These are phyloP conservation scores for Aristolochia californica DNA, from an alignment of 164 flowering plant species.

Conservation along the genomic window DNA sequence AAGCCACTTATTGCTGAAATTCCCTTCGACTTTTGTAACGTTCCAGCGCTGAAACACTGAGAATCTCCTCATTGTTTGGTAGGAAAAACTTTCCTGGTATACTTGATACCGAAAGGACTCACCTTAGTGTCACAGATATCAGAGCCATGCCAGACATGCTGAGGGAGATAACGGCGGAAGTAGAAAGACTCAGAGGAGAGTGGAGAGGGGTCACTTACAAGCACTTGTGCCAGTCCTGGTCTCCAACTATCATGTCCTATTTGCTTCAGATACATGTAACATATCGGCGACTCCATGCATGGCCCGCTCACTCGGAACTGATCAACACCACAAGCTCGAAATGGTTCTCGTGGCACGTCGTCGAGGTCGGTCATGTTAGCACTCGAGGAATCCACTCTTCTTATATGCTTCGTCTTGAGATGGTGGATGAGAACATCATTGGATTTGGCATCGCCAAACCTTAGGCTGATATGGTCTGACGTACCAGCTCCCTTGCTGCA, in stretches of 20 bases:
- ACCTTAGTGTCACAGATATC: slow-evolving; percentile 42
- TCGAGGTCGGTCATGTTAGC: slow-evolving; percentile 12
- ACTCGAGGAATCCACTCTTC: slow-evolving; percentile 19
- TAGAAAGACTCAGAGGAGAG: slow-evolving; percentile 38
- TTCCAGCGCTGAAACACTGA: too few relatives aligned
- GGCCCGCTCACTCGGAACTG: slow-evolving; percentile 37
- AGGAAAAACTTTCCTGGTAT: slow-evolving; percentile 33
- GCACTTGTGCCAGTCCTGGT: slow-evolving; percentile 49
- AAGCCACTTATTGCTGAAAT: too few relatives aligned
- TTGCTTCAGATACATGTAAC: slow-evolving; percentile 47
- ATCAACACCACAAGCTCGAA: slow-evolving; percentile 44
- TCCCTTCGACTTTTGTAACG: too few relatives aligned
- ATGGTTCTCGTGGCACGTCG: slow-evolving; percentile 36
- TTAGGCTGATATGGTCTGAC: slow-evolving; percentile 38
- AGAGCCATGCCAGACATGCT: slow-evolving; percentile 52
- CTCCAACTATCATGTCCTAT: slow-evolving; percentile 50
- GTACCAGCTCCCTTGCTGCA: slow-evolving; percentile 44
- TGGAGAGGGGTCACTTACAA: slow-evolving; percentile 12
- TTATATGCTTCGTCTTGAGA: slow-evolving; percentile 40
- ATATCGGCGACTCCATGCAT: slow-evolving; percentile 45
- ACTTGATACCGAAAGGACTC: slow-evolving; percentile 52
- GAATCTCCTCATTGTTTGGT: too few relatives aligned
- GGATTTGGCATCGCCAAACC: slow-evolving; percentile 46
- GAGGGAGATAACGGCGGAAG: slow-evolving; percentile 45
- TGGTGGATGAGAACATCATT: slow-evolving; percentile 36